These are phyloP conservation scores for Cyberlindnera euphorbiiphila DNA, from an alignment of 805 yeast species.

Conservation along the genomic window DNA sequence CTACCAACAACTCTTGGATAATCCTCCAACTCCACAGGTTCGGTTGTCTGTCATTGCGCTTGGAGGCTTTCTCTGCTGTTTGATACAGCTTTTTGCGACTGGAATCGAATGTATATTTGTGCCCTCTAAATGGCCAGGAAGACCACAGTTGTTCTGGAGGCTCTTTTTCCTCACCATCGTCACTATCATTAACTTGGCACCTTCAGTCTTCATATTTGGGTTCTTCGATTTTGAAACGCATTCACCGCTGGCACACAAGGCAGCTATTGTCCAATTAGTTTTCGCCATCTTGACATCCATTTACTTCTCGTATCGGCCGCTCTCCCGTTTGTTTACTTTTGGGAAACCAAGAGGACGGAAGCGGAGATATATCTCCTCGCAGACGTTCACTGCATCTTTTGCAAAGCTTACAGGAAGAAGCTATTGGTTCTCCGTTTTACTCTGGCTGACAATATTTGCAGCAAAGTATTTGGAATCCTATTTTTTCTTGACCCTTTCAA, in stretches of 20 bases:
- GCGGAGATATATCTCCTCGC: constrained; percentile 49
- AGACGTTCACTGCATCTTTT: constrained; percentile 58
- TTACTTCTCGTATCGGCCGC: constrained; percentile 57
- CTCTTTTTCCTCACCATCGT: constrained; percentile 39
- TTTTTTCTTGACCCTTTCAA: constrained; percentile 68
- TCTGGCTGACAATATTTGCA: constrained; percentile 64
- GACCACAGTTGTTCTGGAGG: constrained; percentile 52
- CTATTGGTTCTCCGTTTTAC: constrained; percentile 55
- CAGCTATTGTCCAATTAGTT: constrained; percentile 52
- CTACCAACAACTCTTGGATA: constrained; percentile 50
- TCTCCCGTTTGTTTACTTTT: constrained; percentile 47
- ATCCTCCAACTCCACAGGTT: constrained; percentile 58
- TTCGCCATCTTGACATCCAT: constrained; percentile 53
- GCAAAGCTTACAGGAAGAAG: constrained; percentile 51
- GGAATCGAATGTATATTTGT: constrained; percentile 58
- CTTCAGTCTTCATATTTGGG: constrained; percentile 49
- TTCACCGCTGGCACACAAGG: constrained; percentile 35
- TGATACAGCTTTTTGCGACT: constrained; percentile 55
- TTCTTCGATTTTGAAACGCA: constrained; percentile 37
- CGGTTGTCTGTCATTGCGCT: constrained; percentile 55
- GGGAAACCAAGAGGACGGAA: constrained; percentile 31
- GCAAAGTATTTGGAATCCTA: constrained; percentile 76
- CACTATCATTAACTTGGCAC: constrained; percentile 45
- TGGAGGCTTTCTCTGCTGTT: constrained; percentile 62
- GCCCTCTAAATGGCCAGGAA: constrained; percentile 73